Evolutionary conservation across 2,329 filamentous ascomycete genomes (phyloP).

Genomic region (Stagonosporopsis rhizophila): DNA sequence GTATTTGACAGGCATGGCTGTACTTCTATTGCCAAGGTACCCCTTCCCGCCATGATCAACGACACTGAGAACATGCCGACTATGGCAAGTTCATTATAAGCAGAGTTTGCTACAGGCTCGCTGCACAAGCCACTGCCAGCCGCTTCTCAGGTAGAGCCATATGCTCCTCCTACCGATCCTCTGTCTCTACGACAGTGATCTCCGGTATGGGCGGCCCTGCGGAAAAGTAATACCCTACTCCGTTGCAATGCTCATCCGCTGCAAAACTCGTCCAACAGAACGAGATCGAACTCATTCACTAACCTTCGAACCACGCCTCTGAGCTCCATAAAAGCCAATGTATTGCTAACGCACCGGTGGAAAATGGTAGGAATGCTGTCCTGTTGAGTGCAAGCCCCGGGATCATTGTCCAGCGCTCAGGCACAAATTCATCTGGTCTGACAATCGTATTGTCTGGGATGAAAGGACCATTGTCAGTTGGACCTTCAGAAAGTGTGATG

Average conservation of each 20-base stretch:
- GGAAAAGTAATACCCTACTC: conserved; percentile 35
- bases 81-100: not conserved
- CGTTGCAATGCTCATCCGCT: conserved; percentile 24
- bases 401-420: conserved; percentile 32
- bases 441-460: conserved; percentile 39
- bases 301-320: conserved; percentile 65
- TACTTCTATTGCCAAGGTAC: not conserved
- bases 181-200: conserved; percentile 23
- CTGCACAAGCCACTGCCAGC: not conserved
- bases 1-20: not conserved
- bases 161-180: not conserved
- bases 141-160: not conserved
- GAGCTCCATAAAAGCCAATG: conserved; percentile 69
- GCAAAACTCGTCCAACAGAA: conserved; percentile 29
- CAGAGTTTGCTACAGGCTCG: not conserved
- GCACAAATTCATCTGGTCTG: conserved; percentile 33
- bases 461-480: conserved; percentile 28
- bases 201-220: conserved; percentile 28
- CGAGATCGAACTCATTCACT: conserved; percentile 65
- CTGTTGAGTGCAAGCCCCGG: conserved; percentile 29
- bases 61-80: not conserved
- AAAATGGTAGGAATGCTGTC: conserved; percentile 74
- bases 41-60: not conserved
- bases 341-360: conserved; percentile 75
- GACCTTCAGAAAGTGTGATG: conserved; percentile 38